Evolutionary conservation across 2,329 filamentous ascomycete species (phyloP), one percentile per base, ranked within the genome.

Genomic region (Aureobasidium melanogenum): DNA sequence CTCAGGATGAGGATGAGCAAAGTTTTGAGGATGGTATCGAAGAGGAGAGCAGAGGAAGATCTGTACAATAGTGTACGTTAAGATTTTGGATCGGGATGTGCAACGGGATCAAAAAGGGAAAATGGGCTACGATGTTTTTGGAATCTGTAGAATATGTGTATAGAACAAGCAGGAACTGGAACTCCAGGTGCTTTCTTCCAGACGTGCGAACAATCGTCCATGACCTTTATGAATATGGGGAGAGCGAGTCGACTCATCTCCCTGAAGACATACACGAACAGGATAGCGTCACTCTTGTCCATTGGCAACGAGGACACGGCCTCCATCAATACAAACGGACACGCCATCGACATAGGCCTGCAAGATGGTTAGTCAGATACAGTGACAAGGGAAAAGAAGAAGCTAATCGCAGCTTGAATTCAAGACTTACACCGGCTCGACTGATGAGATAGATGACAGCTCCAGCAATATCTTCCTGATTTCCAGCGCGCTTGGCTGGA

Each of bases 391-490:
- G n/a, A 15, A 10, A 8, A 22, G 8, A 48, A 5, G 5, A n/a
- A 32, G 32, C 32, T 36, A 15, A 14, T 36, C 32, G 32, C 32
- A 36, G 32, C 32, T 36, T 36, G 32, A 36, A 3, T 5, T 15
- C 58, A 24, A 9, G 8, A 69, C 71, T 70, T 58, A 72, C 72
- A 19, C 76, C 76, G 4, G 76, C 76, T 64, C 72, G 71, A 64
- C 72, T 75, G 9, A 70, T 69, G 3, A 80, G 68, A 63, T 75
- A 80, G 22, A 79, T 46, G 4, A 79, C 67, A 3, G 73, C 69
- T 0, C 77, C 77, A 2, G 73, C 76, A 64, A 80, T 73, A 60
- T 79, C 77, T 55, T 75, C 73, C 5, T 69, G 61, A 0, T 66
- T 69, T 0, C 75, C 77, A 12, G 75, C 74, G 69, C 51, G 76